Evolutionary conservation across 108 stramenopile species (phyloP), one percentile per base, ranked within the genome.

Genomic region (Cyclotella sp.): DNA sequence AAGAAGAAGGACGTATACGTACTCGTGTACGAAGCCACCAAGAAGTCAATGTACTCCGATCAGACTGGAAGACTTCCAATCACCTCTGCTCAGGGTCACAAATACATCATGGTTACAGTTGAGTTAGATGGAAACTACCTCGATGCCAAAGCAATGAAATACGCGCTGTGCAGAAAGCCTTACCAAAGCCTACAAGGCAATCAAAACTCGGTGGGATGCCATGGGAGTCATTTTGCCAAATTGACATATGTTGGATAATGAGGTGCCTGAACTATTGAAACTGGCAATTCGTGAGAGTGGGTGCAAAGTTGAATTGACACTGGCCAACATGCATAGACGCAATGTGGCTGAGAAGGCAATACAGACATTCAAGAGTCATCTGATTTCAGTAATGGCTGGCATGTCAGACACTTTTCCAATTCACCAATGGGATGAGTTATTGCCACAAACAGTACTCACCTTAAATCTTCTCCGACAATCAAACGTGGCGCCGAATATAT

Each of bases 331-430:
- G 16, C 84, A 87, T 58, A 40, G 84, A 29, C 49, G 75, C 30
- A 87, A 87, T 70, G 63, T 77, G 16, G 86, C 86, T 0, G 77
- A 85, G 67, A 65, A 68, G 11, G 87, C 87, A n/a, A 87, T 87
- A 16, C 81, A 61, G 34, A 87, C 86, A 18, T 87, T 70, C 59
- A 67, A 74, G 46, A 71, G 70, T 22, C 82, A 83, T 51, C 75
- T 83, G 53, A 71, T 82, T 21, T 9, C 40, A 9, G 11, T 70
- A 2, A 3, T 58, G 27, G 57, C 57, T 21, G 57, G 27, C 19
- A 1, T 58, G 3, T 5, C 16, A 1, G 39, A 18, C n/a, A 28
- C 16, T 40, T 57, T 58, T 24, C 81, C 81, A 16, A 26, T 76
- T 19, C 63, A 66, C 26, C 47, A 69, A 6, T 85, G 77, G 84